Evolutionary conservation across 164 flowering plant species (phyloP).

Genomic region (Chloranthus sessilifolius): DNA sequence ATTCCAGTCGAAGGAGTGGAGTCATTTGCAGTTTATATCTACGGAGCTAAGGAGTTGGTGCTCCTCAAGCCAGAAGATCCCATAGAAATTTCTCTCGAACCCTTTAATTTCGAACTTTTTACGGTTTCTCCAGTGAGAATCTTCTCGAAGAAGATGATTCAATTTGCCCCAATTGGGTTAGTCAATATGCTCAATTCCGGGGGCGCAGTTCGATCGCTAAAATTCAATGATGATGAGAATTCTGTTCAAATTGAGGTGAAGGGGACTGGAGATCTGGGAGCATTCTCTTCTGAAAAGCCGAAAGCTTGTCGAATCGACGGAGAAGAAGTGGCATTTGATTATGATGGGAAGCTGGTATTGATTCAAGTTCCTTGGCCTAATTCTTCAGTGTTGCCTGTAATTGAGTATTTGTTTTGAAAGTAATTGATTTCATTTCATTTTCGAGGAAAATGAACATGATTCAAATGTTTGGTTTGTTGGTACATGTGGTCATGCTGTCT

Average conservation of each 20-base stretch:
- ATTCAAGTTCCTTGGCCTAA: constrained; percentile 64
- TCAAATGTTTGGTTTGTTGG: too few species aligned
- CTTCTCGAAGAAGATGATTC: constrained; percentile 23
- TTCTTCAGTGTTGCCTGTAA: constrained; percentile 27
- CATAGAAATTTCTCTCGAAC: constrained; percentile 48
- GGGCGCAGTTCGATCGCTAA: constrained; percentile 59
- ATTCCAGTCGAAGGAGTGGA: constrained; percentile 40
- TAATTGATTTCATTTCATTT: too few species aligned
- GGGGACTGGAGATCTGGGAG: constrained; percentile 70
- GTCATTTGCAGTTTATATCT: constrained; percentile 52
- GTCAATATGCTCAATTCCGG: constrained; percentile 88
- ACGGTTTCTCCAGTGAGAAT: constrained; percentile 59
- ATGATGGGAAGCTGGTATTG: constrained; percentile 48
- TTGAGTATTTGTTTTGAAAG: constrained; percentile 57
- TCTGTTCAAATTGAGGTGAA: constrained; percentile 46
- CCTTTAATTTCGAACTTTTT: constrained; percentile 69
- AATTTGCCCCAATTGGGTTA: constrained; percentile 79
- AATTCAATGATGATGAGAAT: constrained; percentile 11
- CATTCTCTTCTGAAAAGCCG: constrained; percentile 54
- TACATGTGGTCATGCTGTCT: too few species aligned
- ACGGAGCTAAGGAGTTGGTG: constrained; percentile 41
- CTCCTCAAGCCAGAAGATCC: constrained; percentile 35
- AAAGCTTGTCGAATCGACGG: constrained; percentile 45
- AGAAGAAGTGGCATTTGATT: constrained; percentile 36
- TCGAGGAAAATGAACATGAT: too few species aligned